Evolutionary conservation across 305 asterid species (phyloP), one percentile per base, ranked within the genome.

Genomic region (Stenogyne calaminthoides): DNA sequence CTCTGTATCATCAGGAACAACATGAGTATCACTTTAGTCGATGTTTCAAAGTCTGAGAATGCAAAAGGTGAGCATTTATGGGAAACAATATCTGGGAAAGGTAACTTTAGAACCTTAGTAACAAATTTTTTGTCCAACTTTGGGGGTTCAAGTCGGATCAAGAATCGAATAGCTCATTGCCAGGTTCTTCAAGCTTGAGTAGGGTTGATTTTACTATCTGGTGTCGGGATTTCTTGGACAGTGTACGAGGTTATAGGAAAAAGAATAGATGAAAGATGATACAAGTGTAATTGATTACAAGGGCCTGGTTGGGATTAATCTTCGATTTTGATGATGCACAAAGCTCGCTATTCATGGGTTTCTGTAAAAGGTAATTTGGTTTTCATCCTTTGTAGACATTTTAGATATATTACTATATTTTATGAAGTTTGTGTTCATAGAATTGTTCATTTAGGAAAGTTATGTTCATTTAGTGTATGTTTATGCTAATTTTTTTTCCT

Each of bases 101-200:
- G 91, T 32, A 89, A 84, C 61, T 77, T 88, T 59, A 86, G 81
- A 82, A 86, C 83, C 27, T 32, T 84, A 39, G 82, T 86, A 2
- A 70, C 87, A n/a, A 88, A 80, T 70, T 71, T 88, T 73, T 83
- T 81, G 80, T 84, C 89, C 9, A 84, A 76, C 80, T 82, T 88
- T 44, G 80, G 86, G 2, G 87, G 91, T 64, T 61, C 88, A 22
- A 80, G 75, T 60, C 82, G 89, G 36, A 74, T 69, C 12, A 88
- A 86, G 51, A 83, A 77, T 63, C 82, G 84, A 22, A 71, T 88
- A 2, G 79, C 84, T 76, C 88, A 88, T 36, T 86, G 92, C 60
- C 92, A 85, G 80, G 87, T 87, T 77, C 90, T 87, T 71, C 86
- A 82, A 71, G 84, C 84, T 75, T 87, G 88, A 87, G 76, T 46